Evolutionary conservation across 2,329 filamentous ascomycete species (phyloP).

Genomic region (Alternaria ventricosa): DNA sequence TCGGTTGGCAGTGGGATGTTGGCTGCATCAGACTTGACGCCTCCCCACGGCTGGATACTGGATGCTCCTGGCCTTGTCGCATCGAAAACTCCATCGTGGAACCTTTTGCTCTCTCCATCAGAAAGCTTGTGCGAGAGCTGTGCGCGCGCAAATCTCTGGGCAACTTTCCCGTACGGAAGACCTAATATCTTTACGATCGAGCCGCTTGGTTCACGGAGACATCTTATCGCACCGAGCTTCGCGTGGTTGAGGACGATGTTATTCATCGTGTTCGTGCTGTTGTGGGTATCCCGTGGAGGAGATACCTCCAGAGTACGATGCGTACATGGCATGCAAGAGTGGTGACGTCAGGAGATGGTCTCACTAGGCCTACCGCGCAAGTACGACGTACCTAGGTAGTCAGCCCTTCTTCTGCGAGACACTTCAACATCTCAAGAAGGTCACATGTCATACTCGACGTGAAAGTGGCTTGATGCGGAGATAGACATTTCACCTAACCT

Average conservation of each 20-base stretch:
- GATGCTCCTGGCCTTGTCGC: slow-evolving; percentile 18
- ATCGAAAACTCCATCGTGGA: slow-evolving; percentile 14
- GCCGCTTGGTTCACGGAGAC: slow-evolving; percentile 1
- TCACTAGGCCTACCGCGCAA: neutral
- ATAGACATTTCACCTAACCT: neutral
- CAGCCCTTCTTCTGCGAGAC: neutral
- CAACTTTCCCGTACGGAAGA: slow-evolving; percentile 17
- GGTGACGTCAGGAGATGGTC: slow-evolving; percentile 8
- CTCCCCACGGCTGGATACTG: slow-evolving; percentile 23
- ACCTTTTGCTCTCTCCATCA: neutral
- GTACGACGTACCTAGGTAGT: neutral
- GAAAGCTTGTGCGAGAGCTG: slow-evolving; percentile 2
- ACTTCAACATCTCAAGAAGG: neutral
- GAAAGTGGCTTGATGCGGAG: neutral
- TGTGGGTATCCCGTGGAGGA: neutral
- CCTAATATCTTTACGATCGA: slow-evolving; percentile 15
- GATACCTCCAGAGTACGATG: neutral
- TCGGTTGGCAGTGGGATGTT: slow-evolving; percentile 23
- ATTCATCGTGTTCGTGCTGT: neutral
- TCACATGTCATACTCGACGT: neutral
- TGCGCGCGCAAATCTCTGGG: slow-evolving; percentile 21
- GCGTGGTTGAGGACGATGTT: slow-evolving; percentile 9
- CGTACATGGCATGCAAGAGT: neutral
- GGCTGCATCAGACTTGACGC: slow-evolving; percentile 21
- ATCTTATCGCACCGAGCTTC: slow-evolving; percentile 15